Evolutionary conservation across 805 yeast species (phyloP).

Genomic region (Saccharomyces jurei): DNA sequence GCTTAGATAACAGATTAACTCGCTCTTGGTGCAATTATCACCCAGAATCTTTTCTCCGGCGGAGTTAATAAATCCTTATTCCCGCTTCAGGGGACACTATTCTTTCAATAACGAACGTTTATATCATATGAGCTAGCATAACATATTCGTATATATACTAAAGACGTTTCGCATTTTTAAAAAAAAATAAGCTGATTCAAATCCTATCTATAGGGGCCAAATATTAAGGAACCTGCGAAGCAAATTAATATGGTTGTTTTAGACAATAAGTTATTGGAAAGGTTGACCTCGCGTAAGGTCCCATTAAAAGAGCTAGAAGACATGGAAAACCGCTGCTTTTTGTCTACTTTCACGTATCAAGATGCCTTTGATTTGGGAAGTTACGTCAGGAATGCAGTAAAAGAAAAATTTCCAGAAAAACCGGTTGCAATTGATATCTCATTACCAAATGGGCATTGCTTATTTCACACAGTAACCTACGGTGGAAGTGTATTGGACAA

Average conservation of each 20-base stretch:
- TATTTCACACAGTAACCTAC: conserved; percentile 37
- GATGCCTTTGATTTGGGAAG: conserved; percentile 42
- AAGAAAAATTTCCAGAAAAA: conserved; percentile 23
- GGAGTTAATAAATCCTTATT: neutral
- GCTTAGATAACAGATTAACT: neutral
- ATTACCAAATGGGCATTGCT: conserved; percentile 36
- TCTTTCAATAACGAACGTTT: neutral
- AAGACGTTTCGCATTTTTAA: neutral
- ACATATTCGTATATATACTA: neutral
- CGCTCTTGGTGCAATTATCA: neutral
- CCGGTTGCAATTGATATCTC: conserved; percentile 43
- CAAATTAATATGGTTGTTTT: conserved; percentile 3
- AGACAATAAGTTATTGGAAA: conserved; percentile 3
- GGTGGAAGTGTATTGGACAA: conserved; percentile 40
- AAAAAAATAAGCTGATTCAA: neutral
- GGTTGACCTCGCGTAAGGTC: conserved; percentile 2
- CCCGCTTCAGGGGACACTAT: neutral
- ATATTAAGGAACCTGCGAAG: conserved; percentile 1
- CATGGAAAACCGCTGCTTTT: conserved; percentile 6
- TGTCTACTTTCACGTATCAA: conserved; percentile 24
- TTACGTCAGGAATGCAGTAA: conserved; percentile 33
- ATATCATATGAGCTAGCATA: neutral
- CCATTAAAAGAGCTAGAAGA: conserved; percentile 10
- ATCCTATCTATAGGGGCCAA: neutral
- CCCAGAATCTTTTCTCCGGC: neutral